Evolutionary conservation across 1,139 yeast species (phyloP), one percentile per base, ranked within the genome.

Genomic region (Saccharomyces pastorianus): DNA sequence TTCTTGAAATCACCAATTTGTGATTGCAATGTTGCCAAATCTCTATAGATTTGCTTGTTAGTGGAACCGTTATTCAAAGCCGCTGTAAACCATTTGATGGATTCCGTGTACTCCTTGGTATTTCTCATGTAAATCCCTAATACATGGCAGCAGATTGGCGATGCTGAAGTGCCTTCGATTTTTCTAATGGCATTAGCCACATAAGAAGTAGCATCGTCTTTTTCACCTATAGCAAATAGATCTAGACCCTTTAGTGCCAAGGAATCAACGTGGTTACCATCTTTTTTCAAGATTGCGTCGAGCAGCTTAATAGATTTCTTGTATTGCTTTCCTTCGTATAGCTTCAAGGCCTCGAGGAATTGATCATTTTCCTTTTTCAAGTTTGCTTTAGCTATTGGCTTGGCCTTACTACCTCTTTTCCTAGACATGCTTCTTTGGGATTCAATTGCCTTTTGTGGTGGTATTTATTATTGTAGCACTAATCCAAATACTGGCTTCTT

Each of bases 241-340:
- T 83, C 75, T 56, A 95, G 77, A 3, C 96, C 98, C 71, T 91
- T 90, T 63, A 95, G 77, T 1, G 96, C 89, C 56, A 88, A 72
- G 2, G 96, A 83, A 65, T 88, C 96, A 42, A 90, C 86, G 70
- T 88, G 91, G 51, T 75, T 76, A 9, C 89, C 78, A 66, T 83
- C 83, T 64, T 88, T 88, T 73, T 89, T 89, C 65, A 93, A 73
- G 64, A 87, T 81, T 47, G 80, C 76, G 55, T 95, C 98, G 34
- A 89, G 80, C 38, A 83, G 68, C 69, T 88, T 88, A 64, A 90
- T 73, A 0, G 96, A 83, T 65, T 90, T 90, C 68, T 89, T 89
- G 76, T 90, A 91, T 70, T 89, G 93, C 69, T 88, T 89, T 49
- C 77, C 69, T 66, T 93, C 99, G 66, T 89, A 93, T 51, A 88